A percentile compares a stretch with the other conserved stretches of the same genome.
These are phyloP conservation scores for Talaromyces liani DNA, from an alignment of 495 filamentous ascomycete species.

Conservation along the genomic window DNA sequence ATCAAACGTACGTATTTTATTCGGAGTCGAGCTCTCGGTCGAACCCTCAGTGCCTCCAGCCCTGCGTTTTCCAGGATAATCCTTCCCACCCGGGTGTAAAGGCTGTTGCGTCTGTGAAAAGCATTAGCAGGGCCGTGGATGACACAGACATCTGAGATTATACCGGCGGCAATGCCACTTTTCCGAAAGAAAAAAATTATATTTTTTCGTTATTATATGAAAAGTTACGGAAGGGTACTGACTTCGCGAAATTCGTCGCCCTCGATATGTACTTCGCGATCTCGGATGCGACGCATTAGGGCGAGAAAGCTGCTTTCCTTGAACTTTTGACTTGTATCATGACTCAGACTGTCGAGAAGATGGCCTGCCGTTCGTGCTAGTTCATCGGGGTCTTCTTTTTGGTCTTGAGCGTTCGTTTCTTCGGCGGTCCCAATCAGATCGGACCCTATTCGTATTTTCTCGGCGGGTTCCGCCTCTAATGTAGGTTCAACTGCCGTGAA, in stretches of 20 bases:
- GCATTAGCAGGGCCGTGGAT: conserved; percentile 31
- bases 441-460: conserved; percentile 42
- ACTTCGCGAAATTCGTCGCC: conserved; percentile 50
- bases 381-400: conserved; percentile 63
- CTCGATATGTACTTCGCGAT: conserved; percentile 45
- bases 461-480: conserved; percentile 9
- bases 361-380: conserved; percentile 64
- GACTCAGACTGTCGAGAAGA: conserved; percentile 59
- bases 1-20: background rate
- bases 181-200: conserved; percentile 20
- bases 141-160: conserved; percentile 21
- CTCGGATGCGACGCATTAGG: conserved; percentile 61
- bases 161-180: conserved; percentile 32
- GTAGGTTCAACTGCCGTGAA: background rate
- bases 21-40: background rate
- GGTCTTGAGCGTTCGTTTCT: conserved; percentile 30
- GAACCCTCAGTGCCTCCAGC: conserved; percentile 8
- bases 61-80: conserved; percentile 30
- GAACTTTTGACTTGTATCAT: conserved; percentile 66
- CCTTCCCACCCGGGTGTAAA: conserved; percentile 43
- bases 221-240: conserved; percentile 40
- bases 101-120: conserved; percentile 33
- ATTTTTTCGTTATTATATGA: background rate
- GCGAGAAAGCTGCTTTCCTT: conserved; percentile 69
- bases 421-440: conserved; percentile 35